phyloP scores from a whole-genome alignment of 139 green algal genomes.

The Dunaliella sp. region DNA sequence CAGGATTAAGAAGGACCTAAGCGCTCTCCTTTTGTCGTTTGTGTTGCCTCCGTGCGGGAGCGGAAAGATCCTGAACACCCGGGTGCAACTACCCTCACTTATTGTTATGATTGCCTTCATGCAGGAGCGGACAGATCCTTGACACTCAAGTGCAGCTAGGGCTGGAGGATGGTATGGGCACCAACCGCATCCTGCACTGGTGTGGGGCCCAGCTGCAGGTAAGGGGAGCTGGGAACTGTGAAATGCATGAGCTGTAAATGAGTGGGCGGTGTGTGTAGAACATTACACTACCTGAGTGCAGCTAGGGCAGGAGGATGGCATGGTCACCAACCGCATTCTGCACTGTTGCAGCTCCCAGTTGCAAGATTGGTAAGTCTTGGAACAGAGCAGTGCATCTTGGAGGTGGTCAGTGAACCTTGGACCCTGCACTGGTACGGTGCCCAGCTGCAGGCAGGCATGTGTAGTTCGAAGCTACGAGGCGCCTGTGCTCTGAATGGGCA shows the following conservation, averaged over 20 bases:
- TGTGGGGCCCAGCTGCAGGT: slow-evolving; percentile 81
- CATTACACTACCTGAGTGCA: no score
- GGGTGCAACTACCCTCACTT: background rate
- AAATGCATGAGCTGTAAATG: background rate
- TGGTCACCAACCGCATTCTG: slow-evolving; percentile 77
- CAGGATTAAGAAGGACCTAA: no score
- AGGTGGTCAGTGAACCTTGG: no score
- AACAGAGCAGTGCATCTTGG: no score
- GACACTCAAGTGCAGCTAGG: slow-evolving; percentile 60
- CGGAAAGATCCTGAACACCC: background rate
- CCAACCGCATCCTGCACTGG: slow-evolving; percentile 82
- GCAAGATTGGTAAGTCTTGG: no score
- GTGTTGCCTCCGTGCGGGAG: no score
- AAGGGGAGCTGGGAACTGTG: background rate
- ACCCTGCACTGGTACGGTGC: slow-evolving; percentile 88
- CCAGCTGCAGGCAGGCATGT: slow-evolving; percentile 81
- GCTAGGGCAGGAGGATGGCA: slow-evolving; percentile 64
- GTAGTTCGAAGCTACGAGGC: background rate
- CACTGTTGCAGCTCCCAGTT: slow-evolving; percentile 87
- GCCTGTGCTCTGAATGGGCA: background rate
- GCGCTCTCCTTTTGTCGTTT: no score
- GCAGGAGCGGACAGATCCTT: slow-evolving; percentile 41
- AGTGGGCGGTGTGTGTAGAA: background rate
- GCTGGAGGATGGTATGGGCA: slow-evolving; percentile 75
- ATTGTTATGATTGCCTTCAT: background rate